phyloP scores from a whole-genome alignment of 176 grass and related monocot genomes.

The maize (Zea mays) region DNA sequence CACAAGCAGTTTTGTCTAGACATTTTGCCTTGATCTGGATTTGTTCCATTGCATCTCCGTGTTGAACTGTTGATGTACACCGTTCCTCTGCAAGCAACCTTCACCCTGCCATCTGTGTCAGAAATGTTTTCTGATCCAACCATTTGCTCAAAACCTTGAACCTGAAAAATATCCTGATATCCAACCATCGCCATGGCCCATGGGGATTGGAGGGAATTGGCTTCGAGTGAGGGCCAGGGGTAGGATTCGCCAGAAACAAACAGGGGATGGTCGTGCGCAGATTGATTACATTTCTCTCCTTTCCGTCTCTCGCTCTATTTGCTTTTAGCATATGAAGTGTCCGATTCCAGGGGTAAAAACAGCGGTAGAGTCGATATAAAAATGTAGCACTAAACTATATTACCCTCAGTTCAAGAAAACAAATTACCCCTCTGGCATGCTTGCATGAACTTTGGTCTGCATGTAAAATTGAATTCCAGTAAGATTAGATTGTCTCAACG shows the following conservation, averaged over 20 bases:
- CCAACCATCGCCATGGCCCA: too few species aligned
- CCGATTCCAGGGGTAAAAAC: neutral
- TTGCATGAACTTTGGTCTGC: neutral
- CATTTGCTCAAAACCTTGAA: neutral
- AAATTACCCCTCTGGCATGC: neutral
- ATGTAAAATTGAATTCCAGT: neutral
- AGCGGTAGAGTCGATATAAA: neutral
- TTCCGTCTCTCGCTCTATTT: neutral
- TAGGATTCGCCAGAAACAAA: neutral
- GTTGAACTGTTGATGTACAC: neutral
- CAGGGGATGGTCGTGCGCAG: neutral
- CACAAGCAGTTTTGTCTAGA: neutral
- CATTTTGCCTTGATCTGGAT: constrained; percentile 25
- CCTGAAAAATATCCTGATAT: too few species aligned
- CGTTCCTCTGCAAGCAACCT: neutral
- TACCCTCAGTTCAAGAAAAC: neutral
- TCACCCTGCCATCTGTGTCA: neutral
- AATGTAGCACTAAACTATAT: neutral
- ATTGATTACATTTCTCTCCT: neutral
- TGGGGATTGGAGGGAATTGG: neutral
- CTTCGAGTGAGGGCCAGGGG: neutral
- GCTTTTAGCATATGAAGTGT: neutral
- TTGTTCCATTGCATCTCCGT: neutral
- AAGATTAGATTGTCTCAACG: neutral
- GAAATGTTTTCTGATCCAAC: neutral